Conservation (phyloP, 305 asterid genomes). For the Solanum hybrid region DNA sequence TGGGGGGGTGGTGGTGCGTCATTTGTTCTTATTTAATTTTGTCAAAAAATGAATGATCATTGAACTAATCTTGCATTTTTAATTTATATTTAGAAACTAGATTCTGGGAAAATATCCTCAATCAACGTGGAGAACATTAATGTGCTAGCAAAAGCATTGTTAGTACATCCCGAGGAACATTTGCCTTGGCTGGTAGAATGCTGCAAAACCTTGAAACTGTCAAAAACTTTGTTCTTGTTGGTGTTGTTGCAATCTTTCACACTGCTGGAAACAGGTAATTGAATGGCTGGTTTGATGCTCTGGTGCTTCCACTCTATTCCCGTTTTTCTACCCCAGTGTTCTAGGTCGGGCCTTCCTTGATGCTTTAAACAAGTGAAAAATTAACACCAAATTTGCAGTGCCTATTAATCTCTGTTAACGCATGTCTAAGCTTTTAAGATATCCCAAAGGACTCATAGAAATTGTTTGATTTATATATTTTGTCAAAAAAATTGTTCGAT, state of each 20-base stretch:
- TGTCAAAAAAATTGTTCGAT: neutral
- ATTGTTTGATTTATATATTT: neutral
- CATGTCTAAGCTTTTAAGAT: neutral
- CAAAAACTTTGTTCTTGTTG: slow-evolving; percentile 61
- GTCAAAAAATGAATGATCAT: neutral
- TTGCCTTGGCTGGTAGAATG: slow-evolving; percentile 69
- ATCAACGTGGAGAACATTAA: slow-evolving; percentile 52
- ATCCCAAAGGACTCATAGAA: neutral
- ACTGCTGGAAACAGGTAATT: slow-evolving; percentile 51
- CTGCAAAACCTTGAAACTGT: slow-evolving; percentile 46
- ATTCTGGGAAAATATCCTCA: slow-evolving; percentile 26
- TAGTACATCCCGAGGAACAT: slow-evolving; percentile 33
- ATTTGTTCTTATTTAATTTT: neutral
- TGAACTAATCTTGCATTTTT: neutral
- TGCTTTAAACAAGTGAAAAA: neutral
- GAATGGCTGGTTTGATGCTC: neutral
- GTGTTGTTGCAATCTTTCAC: slow-evolving; percentile 52
- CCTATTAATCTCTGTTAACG: neutral
- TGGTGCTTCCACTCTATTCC: neutral
- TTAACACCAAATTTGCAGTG: neutral
- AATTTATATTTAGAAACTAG: slow-evolving; percentile 47
- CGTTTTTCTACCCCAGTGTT: neutral
- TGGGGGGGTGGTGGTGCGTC: neutral
- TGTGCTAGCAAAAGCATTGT: slow-evolving; percentile 45
- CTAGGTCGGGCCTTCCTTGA: neutral